Conservation (phyloP, 2,329 filamentous ascomycete species). For the Grosmannia huntii region DNA sequence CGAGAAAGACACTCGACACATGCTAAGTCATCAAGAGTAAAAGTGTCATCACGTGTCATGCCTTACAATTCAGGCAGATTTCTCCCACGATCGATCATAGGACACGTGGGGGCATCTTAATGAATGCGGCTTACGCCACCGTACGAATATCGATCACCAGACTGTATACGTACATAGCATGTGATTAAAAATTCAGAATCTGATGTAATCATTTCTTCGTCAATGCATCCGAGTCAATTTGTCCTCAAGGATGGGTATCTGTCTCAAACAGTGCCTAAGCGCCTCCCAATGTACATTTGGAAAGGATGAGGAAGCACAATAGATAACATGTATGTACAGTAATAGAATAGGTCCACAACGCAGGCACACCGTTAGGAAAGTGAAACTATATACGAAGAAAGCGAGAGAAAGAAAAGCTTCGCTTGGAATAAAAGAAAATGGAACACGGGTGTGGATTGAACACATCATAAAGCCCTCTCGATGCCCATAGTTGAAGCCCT, state of each 20-base stretch:
- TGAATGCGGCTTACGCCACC: too few species aligned
- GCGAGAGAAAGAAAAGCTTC: neutral
- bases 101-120: neutral
- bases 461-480: neutral
- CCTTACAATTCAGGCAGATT: conserved; percentile 1
- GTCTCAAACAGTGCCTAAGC: neutral
- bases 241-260: neutral
- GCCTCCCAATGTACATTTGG: neutral
- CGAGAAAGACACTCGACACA: neutral
- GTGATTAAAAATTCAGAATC: neutral
- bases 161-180: neutral
- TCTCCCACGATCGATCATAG: neutral
- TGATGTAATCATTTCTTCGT: neutral
- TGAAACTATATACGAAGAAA: neutral
- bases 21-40: conserved; percentile 1
- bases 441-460: neutral
- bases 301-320: neutral
- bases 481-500: neutral
- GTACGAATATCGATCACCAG: neutral
- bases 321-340: neutral
- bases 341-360: neutral
- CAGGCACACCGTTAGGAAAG: neutral
- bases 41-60: neutral
- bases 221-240: neutral
- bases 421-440: neutral